Evolutionary conservation across 2,329 filamentous ascomycete genomes (phyloP), one percentile per base, ranked within the genome.

Genomic region (Domatiomyces catenatus): DNA sequence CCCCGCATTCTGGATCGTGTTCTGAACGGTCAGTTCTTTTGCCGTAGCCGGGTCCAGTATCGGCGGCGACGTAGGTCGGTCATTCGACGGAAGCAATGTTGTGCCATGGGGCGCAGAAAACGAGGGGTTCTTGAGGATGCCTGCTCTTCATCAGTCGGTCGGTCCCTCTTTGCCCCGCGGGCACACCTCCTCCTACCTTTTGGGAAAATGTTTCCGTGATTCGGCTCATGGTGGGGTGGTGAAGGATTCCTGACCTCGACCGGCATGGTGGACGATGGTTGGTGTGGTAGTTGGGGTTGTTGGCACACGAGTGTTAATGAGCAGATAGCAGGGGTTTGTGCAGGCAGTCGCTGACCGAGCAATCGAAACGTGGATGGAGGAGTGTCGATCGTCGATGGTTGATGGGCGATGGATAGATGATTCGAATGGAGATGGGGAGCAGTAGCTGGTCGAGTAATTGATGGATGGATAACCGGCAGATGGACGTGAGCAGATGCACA

Each of bases 1-100:
- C 32, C 92, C 92, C 45, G 92, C 88, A 72, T 98, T 98, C 64
- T 86, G 80, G 55, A 95, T 79, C 0, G 92, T 98, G 70, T 98
- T 98, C 66, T 89, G 82, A 53, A 96, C 79, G 2, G 88, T 93
- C 60, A 95, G 74, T 64, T 96, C 92, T 70, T 93, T 92, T 58
- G 88, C 68, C 60, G 64, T 80, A 68, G 60, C 72, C 65, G 59
- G 71, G 58, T 64, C 79, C 67, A 60, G 72, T 65, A 24, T 24
- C 6, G 59, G 71, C 70, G 59, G 69, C 63, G 53, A 49, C 8
- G 54, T 48, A 54, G 55, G 63, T 12, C 59, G 54, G 44, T 57
- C 55, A 42, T 54, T 61, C 20, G 64, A 62, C 6, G 66, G 63
- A 51, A 61, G 48, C 50, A 39, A 15, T 39, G 32, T 15, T 39